Evolutionary conservation across 2,329 filamentous ascomycete species (phyloP), one percentile per base, ranked within the genome.

Genomic region (Aspergillus aculeatinus): DNA sequence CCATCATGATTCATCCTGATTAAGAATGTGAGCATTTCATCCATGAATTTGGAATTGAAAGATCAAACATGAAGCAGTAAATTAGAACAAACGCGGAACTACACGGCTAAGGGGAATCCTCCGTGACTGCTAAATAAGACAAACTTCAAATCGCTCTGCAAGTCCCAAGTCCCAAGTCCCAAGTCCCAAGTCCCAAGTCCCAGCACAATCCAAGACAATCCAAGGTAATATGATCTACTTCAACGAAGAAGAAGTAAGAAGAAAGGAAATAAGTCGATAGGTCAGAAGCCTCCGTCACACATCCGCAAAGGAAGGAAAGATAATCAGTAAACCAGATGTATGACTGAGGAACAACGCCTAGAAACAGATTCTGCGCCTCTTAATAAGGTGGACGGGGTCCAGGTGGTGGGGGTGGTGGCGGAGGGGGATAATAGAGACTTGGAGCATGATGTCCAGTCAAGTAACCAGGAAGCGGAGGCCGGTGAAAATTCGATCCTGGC

Each of bases 401-500:
- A 19, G 64, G 60, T 29, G 59, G 63, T 56, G 57, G 65, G 25
- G 65, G 65, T 2, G 59, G 68, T 10, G 64, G 68, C 33, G 68
- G 67, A 27, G 67, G 65, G 35, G 66, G 63, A 57, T 68, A 70
- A 54, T 70, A 72, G 21, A 70, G 57, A 48, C 57, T 62, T 14
- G 61, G 66, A 5, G 64, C 66, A 50, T 62, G 69, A 35, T 63
- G 63, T 11, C 62, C 63, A 3, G 66, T 52, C 53, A 74, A 52
- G 52, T 70, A 74, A 5, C 67, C 69, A 6, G 72, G 72, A 19
- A 71, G 59, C 14, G 70, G 70, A 51, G 74, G 68, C 21, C 70
- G 67, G 19, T 70, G 70, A 57, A 77, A 77, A 55, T 73, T 71
- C 5, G 76, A 74, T 12, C 74, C 73, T n/a, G 71, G 73, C 6